Evolutionary conservation across 192 early-diverging fungal genomes (phyloP), one percentile per base, ranked within the genome.

Genomic region (Coemansia aciculifera): DNA sequence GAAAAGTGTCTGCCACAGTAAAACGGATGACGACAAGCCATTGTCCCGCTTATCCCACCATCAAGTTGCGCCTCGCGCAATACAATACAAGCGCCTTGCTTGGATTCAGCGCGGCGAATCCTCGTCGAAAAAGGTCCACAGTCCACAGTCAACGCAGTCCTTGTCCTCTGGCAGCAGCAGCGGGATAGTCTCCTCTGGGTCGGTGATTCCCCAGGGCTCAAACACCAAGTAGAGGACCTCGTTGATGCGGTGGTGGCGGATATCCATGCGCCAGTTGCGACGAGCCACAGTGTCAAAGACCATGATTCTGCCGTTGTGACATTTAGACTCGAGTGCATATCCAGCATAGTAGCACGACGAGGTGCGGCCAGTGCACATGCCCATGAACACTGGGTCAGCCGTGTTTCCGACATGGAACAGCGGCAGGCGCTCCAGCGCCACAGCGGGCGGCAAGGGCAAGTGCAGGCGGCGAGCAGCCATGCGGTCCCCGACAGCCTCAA

Each of bases 371-470:
- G 82, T 84, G 70, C 97, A 98, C 27, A 87, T 84, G 29, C 97
- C 97, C 66, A 91, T 84, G 76, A 88, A 98, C 27, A 98, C 89
- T 10, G 96, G 95, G 78, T 98, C 97, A 3, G 90, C 91, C 2
- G 88, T 90, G 79, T 98, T 89, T 4, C 95, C 95, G 70, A 96
- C 76, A 62, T 98, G 97, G 72, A 87, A 98, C 32, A 97, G 87
- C n/a, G 95, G 91, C 59, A 94, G 62, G 27, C 87, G 76, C 4
- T 87, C 69, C 67, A 85, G 85, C 8, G 64, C 36, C 12, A 76
- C 64, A 9, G 73, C 83, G 1, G 86, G 89, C 12, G 89, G 86
- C 64, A 69, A 40, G 1, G 93, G 90, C 52, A 98, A 78, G 64
- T 96, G 95, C 12, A 98, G 75, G 24, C 96, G 85, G 39, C 67